These are phyloP conservation scores for Casaregolazyma suthepensis DNA, from an alignment of 1,139 yeast genomes.

Conservation along the genomic window DNA sequence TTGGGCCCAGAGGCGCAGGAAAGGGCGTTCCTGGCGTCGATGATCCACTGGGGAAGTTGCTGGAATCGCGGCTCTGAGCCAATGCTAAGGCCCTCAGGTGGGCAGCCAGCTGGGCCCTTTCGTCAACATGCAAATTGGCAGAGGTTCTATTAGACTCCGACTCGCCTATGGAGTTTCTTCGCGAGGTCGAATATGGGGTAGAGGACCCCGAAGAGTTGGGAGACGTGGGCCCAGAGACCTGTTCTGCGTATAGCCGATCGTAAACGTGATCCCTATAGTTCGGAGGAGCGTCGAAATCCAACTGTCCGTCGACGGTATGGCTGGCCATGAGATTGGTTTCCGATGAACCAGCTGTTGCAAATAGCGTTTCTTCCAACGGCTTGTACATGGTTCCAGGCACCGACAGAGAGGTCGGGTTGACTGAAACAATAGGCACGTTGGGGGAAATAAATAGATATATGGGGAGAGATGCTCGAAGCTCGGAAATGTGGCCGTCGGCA, in stretches of 20 bases:
- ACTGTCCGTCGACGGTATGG: neutral
- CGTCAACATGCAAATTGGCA: slow-evolving; percentile 24
- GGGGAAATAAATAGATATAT: slow-evolving; percentile 69
- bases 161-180: slow-evolving; percentile 30
- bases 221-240: slow-evolving; percentile 50
- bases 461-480: slow-evolving; percentile 70
- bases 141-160: slow-evolving; percentile 8
- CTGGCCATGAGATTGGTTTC: slow-evolving; percentile 16
- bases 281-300: slow-evolving; percentile 62
- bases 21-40: slow-evolving; percentile 27
- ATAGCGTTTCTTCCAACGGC: slow-evolving; percentile 19
- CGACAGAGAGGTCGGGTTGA: slow-evolving; percentile 40
- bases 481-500: slow-evolving; percentile 73
- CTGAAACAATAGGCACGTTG: slow-evolving; percentile 49
- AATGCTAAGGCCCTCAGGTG: slow-evolving; percentile 28
- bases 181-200: slow-evolving; percentile 26
- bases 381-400: slow-evolving; percentile 19
- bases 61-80: slow-evolving; percentile 17
- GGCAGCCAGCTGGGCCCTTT: slow-evolving; percentile 27
- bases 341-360: slow-evolving; percentile 18
- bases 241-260: slow-evolving; percentile 76
- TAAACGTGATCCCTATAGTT: slow-evolving; percentile 78
- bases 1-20: slow-evolving; percentile 3
- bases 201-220: slow-evolving; percentile 48
- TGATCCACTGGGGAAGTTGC: slow-evolving; percentile 2